phyloP scores from a whole-genome alignment of 441 rosid genomes.

The Adansonia madagascariensis region DNA sequence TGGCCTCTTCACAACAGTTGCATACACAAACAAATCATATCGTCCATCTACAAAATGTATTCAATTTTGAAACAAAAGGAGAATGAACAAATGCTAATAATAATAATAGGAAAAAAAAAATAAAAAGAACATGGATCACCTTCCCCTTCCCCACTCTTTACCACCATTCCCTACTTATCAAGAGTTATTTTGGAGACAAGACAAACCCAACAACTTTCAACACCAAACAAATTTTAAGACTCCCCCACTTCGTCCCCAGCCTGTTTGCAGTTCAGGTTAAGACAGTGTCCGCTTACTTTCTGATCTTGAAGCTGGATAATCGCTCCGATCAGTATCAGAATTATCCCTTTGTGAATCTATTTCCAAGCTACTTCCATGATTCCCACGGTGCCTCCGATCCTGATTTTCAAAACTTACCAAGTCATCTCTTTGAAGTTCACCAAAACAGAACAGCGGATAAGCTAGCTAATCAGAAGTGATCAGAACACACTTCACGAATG shows the following conservation, averaged over 20 bases:
- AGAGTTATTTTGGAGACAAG: slow-evolving; percentile 27
- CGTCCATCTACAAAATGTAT: slow-evolving; percentile 31
- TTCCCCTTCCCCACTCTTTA: slow-evolving; percentile 4
- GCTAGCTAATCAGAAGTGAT: background rate
- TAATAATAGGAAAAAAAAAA: background rate
- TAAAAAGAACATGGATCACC: slow-evolving; percentile 20
- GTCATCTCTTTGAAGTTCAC: background rate
- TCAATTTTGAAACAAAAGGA: background rate
- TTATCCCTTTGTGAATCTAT: slow-evolving; percentile 66
- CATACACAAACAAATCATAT: slow-evolving; percentile 38
- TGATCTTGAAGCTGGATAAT: slow-evolving; percentile 66
- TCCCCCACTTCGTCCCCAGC: background rate
- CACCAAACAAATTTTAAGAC: background rate
- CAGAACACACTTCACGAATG: slow-evolving; percentile 6
- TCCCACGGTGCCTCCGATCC: slow-evolving; percentile 76
- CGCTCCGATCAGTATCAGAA: slow-evolving; percentile 75
- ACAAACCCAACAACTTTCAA: slow-evolving; percentile 33
- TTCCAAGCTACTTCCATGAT: slow-evolving; percentile 67
- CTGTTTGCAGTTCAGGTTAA: background rate
- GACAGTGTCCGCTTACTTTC: slow-evolving; percentile 50
- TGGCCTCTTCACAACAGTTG: slow-evolving; percentile 36
- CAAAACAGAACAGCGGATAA: background rate
- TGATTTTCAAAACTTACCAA: slow-evolving; percentile 37
- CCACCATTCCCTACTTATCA: slow-evolving; percentile 43
- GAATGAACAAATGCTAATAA: background rate